Conservation (phyloP, 75 land plant genomes). For the Picea glauca region DNA sequence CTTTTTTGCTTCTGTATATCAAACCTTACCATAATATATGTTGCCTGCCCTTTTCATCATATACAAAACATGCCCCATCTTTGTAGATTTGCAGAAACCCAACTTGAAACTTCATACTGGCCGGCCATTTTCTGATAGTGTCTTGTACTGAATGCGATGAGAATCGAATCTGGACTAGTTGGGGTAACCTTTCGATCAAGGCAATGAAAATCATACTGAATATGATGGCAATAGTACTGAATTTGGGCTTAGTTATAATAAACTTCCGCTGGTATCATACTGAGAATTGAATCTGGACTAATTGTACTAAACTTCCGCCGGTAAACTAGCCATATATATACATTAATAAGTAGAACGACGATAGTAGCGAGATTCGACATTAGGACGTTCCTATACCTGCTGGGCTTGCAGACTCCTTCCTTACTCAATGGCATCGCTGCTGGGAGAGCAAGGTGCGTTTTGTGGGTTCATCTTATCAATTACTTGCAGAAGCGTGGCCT, state of each 20-base stretch:
- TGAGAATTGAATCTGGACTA: neutral
- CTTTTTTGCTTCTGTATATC: neutral
- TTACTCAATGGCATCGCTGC: neutral
- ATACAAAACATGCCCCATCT: neutral
- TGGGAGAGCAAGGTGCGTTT: neutral
- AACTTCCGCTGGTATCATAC: too few species aligned
- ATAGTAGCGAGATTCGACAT: too few species aligned
- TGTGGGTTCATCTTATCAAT: neutral
- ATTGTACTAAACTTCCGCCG: too few species aligned
- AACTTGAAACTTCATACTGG: neutral
- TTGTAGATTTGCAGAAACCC: neutral
- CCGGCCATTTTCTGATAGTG: neutral
- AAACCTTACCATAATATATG: neutral
- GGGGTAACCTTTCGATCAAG: neutral
- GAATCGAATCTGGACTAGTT: too few species aligned
- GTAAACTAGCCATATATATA: too few species aligned
- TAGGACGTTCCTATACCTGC: too few species aligned
- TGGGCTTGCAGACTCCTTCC: neutral
- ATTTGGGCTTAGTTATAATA: too few species aligned
- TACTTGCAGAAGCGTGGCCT: neutral
- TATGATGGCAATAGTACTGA: too few species aligned
- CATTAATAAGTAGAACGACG: too few species aligned
- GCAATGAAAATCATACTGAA: neutral
- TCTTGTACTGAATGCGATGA: neutral
- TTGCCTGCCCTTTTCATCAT: neutral